Conservation (phyloP, 1,139 yeast species). For the Ogataea hybrid region DNA sequence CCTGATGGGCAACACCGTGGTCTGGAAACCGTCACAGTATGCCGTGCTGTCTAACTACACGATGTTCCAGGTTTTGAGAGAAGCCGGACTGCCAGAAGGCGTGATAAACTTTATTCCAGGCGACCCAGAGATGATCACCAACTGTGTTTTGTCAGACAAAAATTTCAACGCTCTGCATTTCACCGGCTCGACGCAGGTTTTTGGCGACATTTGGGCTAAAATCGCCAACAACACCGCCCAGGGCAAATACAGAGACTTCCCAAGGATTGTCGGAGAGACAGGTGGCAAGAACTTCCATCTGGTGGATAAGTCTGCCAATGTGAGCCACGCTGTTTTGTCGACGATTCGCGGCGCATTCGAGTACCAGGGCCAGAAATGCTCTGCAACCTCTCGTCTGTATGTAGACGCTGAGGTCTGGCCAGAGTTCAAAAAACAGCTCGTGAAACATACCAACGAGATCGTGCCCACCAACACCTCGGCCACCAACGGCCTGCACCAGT, state of each 20-base stretch:
- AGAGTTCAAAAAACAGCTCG: conserved; percentile 62
- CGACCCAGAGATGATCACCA: conserved; percentile 74
- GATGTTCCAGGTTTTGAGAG: conserved; percentile 75
- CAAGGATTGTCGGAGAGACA: conserved; percentile 96
- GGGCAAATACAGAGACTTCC: conserved; percentile 80
- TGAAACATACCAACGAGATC: conserved; percentile 43
- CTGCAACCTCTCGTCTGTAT: conserved; percentile 86
- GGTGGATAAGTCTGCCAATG: conserved; percentile 70
- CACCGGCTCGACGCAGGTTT: conserved; percentile 95
- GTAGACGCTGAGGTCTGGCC: conserved; percentile 79
- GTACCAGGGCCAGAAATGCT: conserved; percentile 97
- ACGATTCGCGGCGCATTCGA: conserved; percentile 96
- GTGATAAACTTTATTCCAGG: conserved; percentile 95
- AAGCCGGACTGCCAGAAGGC: conserved; percentile 95
- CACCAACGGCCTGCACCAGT: conserved; percentile 63
- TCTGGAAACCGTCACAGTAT: conserved; percentile 95
- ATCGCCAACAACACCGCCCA: conserved; percentile 72
- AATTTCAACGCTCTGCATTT: conserved; percentile 87
- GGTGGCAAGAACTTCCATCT: conserved; percentile 98
- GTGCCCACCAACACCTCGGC: conserved; percentile 67
- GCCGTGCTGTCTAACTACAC: conserved; percentile 89
- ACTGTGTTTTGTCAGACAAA: conserved; percentile 59
- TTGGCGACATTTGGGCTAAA: conserved; percentile 72
- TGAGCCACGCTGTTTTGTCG: conserved; percentile 78
- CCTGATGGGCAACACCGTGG: conserved; percentile 92